Evolutionary conservation across 441 rosid species (phyloP).

Genomic region (Codiaeum variegatum): DNA sequence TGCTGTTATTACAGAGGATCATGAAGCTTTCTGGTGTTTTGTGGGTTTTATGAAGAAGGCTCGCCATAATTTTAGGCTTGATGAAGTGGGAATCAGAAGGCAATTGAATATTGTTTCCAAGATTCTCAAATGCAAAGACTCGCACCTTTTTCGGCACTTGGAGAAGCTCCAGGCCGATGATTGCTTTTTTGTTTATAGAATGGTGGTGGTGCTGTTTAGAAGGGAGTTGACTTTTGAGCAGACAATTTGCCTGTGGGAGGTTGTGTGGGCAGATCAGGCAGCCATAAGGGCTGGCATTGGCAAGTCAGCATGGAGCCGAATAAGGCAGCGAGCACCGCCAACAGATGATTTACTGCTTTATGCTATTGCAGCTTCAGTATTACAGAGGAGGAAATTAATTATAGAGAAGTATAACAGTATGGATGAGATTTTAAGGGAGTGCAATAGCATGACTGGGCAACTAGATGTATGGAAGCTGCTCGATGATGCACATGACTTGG

Average conservation of each 20-base stretch:
- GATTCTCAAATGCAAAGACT: constrained; percentile 80
- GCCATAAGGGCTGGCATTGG: constrained; percentile 84
- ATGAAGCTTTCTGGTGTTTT: constrained; percentile 96
- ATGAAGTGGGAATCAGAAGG: constrained; percentile 84
- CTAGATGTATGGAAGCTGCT: constrained; percentile 74
- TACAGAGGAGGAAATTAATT: constrained; percentile 84
- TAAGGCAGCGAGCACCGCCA: constrained; percentile 80
- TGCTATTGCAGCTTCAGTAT: constrained; percentile 83
- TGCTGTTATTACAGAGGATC: constrained; percentile 72
- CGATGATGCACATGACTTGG: constrained; percentile 14
- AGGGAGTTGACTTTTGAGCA: constrained; percentile 89
- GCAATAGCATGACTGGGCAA: constrained; percentile 90
- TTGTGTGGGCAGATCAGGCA: constrained; percentile 97
- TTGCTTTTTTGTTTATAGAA: constrained; percentile 92
- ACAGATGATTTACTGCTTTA: constrained; percentile 83
- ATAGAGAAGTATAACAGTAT: constrained; percentile 84
- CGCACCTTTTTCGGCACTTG: constrained; percentile 81
- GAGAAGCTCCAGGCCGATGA: constrained; percentile 93
- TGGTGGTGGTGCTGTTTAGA: constrained; percentile 88
- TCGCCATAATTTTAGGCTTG: constrained; percentile 90
- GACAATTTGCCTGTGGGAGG: constrained; percentile 91
- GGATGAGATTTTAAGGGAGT: constrained; percentile 94
- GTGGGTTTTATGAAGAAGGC: constrained; percentile 96
- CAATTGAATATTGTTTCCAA: constrained; percentile 80
- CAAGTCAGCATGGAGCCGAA: constrained; percentile 78